These are phyloP conservation scores for Rasamsonia emersonii DNA, from an alignment of 2,329 filamentous ascomycete genomes.

Conservation along the genomic window DNA sequence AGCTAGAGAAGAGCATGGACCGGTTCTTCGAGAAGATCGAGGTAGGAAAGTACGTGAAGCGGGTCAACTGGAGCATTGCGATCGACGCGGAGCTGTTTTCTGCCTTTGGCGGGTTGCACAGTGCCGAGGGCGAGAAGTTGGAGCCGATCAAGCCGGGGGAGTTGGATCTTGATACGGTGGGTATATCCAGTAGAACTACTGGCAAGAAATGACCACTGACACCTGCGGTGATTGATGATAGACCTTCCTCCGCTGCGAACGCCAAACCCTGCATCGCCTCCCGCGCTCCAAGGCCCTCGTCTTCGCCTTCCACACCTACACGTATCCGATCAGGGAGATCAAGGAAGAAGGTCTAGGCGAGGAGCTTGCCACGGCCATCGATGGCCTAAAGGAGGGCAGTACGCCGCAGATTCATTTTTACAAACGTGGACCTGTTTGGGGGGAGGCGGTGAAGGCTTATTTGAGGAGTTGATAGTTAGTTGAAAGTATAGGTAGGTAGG, in stretches of 20 bases:
- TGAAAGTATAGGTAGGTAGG: too few species aligned
- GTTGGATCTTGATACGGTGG: conserved; percentile 38
- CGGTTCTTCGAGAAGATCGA: conserved; percentile 19
- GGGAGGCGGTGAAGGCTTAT: conserved; percentile 45
- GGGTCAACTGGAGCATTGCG: conserved; percentile 44
- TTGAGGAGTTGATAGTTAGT: conserved; percentile 25
- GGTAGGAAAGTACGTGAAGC: conserved; percentile 34
- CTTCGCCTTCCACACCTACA: conserved; percentile 56
- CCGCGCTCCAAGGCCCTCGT: conserved; percentile 46
- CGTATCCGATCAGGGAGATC: conserved; percentile 47
- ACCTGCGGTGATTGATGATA: conserved; percentile 17
- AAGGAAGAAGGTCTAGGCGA: conserved; percentile 49
- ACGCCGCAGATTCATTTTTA: conserved; percentile 51
- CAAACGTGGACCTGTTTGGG: conserved; percentile 51
- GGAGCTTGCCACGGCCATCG: conserved; percentile 48
- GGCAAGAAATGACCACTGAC: conserved; percentile 8
- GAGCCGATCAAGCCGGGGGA: conserved; percentile 22
- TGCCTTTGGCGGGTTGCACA: conserved; percentile 29
- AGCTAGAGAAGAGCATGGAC: conserved; percentile 22
- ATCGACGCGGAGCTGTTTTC: conserved; percentile 32
- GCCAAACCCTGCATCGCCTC: conserved; percentile 54
- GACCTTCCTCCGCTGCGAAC: conserved; percentile 48
- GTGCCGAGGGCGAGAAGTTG: conserved; percentile 13
- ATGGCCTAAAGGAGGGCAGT: conserved; percentile 50
- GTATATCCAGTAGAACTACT: conserved; percentile 9